Percentiles rank a stretch among this genome's conserved stretches.
phyloP scores from a whole-genome alignment of 1,284 basidiomycete genomes.

The Malassezia restricta region DNA sequence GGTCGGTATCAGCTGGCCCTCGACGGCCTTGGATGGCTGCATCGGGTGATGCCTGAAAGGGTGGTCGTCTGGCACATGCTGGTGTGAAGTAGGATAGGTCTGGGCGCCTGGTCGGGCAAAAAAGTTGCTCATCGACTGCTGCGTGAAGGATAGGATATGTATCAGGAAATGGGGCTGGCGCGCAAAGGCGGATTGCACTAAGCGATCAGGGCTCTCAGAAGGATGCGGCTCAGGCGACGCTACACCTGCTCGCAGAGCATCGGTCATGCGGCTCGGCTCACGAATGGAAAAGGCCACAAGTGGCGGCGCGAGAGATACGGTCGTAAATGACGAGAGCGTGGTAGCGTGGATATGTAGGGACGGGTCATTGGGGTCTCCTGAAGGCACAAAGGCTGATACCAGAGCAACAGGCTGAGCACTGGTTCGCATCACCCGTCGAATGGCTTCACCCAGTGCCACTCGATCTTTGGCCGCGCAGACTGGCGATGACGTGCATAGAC shows the following conservation, averaged over 20 bases:
- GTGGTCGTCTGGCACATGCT: not conserved
- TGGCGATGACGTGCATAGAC: not conserved
- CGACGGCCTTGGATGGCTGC: not conserved
- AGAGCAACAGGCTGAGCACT: slow-evolving; percentile 20
- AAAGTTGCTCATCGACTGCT: slow-evolving; percentile 8
- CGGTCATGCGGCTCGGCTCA: slow-evolving; percentile 16
- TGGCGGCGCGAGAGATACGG: slow-evolving; percentile 16
- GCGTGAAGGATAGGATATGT: slow-evolving; percentile 13
- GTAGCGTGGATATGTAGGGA: slow-evolving; percentile 12
- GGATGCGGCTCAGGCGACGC: not conserved
- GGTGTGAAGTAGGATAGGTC: not conserved
- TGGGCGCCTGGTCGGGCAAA: slow-evolving; percentile 16
- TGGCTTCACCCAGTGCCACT: slow-evolving; percentile 9
- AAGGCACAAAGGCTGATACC: slow-evolving; percentile 14
- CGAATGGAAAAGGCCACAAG: slow-evolving; percentile 19
- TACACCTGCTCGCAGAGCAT: slow-evolving; percentile 11
- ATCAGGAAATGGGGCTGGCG: slow-evolving; percentile 16
- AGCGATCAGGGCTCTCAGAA: not conserved
- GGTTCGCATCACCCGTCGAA: slow-evolving; percentile 11
- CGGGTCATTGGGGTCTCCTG: not conserved
- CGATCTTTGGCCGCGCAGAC: not conserved
- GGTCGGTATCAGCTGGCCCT: slow-evolving; percentile 5
- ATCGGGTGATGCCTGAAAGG: slow-evolving; percentile 3
- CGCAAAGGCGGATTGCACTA: not conserved
- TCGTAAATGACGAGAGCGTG: slow-evolving; percentile 19